phyloP scores from a whole-genome alignment of 257 asterid species.

The Nicotiana otophora region DNA sequence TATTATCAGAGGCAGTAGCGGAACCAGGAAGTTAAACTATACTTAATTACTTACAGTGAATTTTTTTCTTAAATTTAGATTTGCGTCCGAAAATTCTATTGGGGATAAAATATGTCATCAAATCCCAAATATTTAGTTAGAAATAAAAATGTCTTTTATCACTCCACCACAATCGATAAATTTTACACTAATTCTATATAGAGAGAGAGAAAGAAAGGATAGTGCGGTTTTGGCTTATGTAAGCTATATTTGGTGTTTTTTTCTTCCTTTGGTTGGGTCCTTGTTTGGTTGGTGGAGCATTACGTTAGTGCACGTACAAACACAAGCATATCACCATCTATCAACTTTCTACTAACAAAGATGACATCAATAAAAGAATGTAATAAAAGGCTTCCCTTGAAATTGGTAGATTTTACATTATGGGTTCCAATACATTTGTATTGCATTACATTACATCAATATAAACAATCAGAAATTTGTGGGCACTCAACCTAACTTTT shows the following conservation, averaged over 20 bases:
- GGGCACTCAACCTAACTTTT: neutral
- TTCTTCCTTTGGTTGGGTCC: neutral
- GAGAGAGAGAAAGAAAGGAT: neutral
- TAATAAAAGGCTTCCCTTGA: neutral
- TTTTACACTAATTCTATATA: too few relatives aligned
- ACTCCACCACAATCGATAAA: too few relatives aligned
- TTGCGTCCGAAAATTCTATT: too few relatives aligned
- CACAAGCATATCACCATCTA: neutral
- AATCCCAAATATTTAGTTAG: too few relatives aligned
- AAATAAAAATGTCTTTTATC: too few relatives aligned
- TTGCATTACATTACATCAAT: neutral
- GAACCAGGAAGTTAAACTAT: too few relatives aligned
- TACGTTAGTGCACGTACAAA: conserved; percentile 7
- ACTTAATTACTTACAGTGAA: too few relatives aligned
- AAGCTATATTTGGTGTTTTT: neutral
- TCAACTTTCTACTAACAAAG: conserved; percentile 11
- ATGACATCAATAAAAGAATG: neutral
- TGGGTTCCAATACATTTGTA: neutral
- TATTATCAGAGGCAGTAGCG: too few relatives aligned
- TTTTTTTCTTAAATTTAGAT: too few relatives aligned
- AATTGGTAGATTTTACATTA: neutral
- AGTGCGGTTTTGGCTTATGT: neutral
- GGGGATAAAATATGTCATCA: too few relatives aligned
- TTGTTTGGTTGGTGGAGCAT: conserved; percentile 7
- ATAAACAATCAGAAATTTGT: neutral